Base-by-base conservation (phyloP, 2,329 filamentous ascomycete species). In the Botrytis sinoallii region DNA sequence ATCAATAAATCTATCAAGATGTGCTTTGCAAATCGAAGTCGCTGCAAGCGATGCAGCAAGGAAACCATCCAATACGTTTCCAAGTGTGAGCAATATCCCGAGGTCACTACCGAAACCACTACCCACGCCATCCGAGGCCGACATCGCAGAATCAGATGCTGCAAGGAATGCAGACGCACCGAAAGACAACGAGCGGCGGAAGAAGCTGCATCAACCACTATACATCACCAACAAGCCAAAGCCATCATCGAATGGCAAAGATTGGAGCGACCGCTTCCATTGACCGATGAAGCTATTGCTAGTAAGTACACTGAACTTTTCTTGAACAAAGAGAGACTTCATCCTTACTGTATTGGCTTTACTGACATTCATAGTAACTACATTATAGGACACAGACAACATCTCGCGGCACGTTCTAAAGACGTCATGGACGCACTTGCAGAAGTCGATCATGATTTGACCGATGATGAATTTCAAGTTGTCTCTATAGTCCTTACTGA, bases 291-390 rank as follows among this genome's bases (percentile, higher is more conserved):
- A 12, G 66, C 6, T 0, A 69, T 42, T 69, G 4, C n/a, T 32
- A 3, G 0, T 22, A 44, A 7, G 48, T 69, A 59, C 20, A 0
- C 0, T 25, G 9, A 20, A 1, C 65, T 57, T 18, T 57, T 32
- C 18, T 0, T 16, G 12, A 3, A 6, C 1, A 1, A 4, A 14
- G n/a, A 44, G 48, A 69, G 66, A 32, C 66, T 69, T 18, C 66
- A 69, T 57, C 66, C 35, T 32, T 69, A 32, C 35, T 69, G 66
- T 57, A 8, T 57, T 29, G 66, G 48, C 8, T 69, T 69, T 52
- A 69, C 66, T 57, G 12, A 69, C 38, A 25, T 57, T 8, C 48
- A 69, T 29, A 32, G 4, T 57, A 12, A 14, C 4, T 9, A 9
- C 6, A 32, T 69, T 25, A 10, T 7, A 42, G 18, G 2, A 25